These are phyloP conservation scores for Penicillium dipodomyicola DNA, from an alignment of 495 filamentous ascomycete species.

Conservation along the genomic window DNA sequence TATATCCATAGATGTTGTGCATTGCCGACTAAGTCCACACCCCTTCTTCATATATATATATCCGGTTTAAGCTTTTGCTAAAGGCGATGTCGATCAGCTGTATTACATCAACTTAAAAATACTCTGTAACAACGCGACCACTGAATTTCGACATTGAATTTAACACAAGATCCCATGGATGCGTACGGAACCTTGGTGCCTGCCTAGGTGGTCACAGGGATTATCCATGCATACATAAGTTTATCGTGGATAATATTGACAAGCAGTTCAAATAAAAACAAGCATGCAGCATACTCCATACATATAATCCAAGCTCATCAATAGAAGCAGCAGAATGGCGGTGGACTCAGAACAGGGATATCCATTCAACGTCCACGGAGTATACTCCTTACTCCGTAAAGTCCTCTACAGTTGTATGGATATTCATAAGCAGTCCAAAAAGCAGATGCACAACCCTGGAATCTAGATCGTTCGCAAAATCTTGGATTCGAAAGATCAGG, in stretches of 20 bases:
- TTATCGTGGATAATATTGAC: neutral
- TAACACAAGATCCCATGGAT: conserved; percentile 14
- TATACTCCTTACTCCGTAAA: neutral
- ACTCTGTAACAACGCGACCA: neutral
- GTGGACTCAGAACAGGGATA: neutral
- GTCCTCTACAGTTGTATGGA: neutral
- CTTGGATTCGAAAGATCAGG: neutral
- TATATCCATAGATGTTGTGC: neutral
- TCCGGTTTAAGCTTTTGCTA: neutral
- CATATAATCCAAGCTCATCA: neutral
- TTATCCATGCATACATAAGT: neutral
- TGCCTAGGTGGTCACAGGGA: neutral
- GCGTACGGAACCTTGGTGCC: neutral
- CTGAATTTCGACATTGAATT: conserved; percentile 11
- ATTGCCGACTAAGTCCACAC: neutral
- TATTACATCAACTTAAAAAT: neutral
- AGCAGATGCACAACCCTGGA: neutral
- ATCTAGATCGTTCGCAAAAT: neutral
- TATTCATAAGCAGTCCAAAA: neutral
- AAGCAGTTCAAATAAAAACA: neutral
- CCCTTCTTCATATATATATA: neutral
- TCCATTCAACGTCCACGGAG: neutral
- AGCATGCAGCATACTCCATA: neutral
- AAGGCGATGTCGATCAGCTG: neutral
- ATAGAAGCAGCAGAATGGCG: neutral